Percentiles rank a stretch among this genome's conserved stretches.
Evolutionary conservation across 164 flowering plant species (phyloP).

Genomic region (Vitis amurensis): DNA sequence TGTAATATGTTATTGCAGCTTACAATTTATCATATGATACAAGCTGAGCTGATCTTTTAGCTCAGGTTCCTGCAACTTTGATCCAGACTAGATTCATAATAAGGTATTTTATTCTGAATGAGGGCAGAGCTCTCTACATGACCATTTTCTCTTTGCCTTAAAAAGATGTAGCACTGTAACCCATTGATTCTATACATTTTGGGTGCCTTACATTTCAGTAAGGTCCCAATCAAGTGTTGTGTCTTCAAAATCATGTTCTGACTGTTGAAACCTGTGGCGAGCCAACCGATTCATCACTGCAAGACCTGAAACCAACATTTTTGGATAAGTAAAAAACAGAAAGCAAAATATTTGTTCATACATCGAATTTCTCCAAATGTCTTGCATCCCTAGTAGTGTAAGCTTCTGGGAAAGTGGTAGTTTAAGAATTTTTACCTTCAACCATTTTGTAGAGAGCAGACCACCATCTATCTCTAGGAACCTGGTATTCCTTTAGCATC

Average conservation of each 20-base stretch:
- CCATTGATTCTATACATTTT: too few relatives aligned
- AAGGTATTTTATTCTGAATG: neutral
- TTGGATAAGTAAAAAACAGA: constrained; percentile 4
- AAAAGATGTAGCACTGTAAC: too few relatives aligned
- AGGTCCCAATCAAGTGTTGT: constrained; percentile 33
- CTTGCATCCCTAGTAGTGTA: too few relatives aligned
- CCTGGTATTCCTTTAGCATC: constrained; percentile 45
- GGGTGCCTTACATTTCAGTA: constrained; percentile 10
- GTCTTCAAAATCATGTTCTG: constrained; percentile 38
- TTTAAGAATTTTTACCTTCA: constrained; percentile 52
- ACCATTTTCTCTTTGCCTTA: neutral
- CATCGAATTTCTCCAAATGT: too few relatives aligned
- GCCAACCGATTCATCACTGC: constrained; percentile 66
- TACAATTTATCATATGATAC: neutral
- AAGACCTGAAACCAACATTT: constrained; percentile 46
- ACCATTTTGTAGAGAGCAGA: constrained; percentile 74
- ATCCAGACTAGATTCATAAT: neutral
- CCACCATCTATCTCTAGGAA: constrained; percentile 85
- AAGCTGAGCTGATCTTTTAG: neutral
- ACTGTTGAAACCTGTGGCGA: constrained; percentile 40
- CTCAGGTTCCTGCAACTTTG: neutral
- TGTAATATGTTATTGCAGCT: neutral
- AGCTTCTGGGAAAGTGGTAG: too few relatives aligned
- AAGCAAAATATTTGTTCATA: neutral
- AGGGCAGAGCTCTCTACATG: neutral